phyloP scores from a whole-genome alignment of 345 rosid species.

The Lepidium didymum region DNA sequence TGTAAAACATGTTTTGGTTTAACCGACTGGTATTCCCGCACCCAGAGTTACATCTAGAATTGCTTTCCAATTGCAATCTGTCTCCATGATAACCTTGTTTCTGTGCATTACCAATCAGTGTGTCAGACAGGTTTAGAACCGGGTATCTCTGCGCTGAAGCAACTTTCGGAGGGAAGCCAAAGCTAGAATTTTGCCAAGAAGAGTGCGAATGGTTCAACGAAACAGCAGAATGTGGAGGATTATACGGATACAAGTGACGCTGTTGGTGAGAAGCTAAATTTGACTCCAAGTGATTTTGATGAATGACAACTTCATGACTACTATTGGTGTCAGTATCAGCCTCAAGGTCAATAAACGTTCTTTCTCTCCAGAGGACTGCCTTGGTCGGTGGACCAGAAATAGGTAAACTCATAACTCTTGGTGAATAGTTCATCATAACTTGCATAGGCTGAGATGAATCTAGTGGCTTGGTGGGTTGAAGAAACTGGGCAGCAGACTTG shows the following conservation, averaged over 20 bases:
- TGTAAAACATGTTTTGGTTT: slow-evolving; percentile 27
- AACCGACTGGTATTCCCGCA: slow-evolving; percentile 18
- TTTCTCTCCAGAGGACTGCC: slow-evolving; percentile 47
- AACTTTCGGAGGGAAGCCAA: slow-evolving; percentile 50
- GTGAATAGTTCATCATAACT: slow-evolving; percentile 34
- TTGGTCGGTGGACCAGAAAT: slow-evolving; percentile 47
- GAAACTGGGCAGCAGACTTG: slow-evolving; percentile 20
- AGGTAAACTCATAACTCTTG: slow-evolving; percentile 35
- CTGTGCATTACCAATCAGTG: slow-evolving; percentile 38
- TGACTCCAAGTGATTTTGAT: slow-evolving; percentile 37
- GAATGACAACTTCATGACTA: slow-evolving; percentile 32
- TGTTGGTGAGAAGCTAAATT: slow-evolving; percentile 35
- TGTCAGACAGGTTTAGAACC: slow-evolving; percentile 39
- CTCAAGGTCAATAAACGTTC: slow-evolving; percentile 38
- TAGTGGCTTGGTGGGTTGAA: slow-evolving; percentile 14
- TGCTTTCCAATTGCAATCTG: slow-evolving; percentile 38
- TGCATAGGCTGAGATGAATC: slow-evolving; percentile 15
- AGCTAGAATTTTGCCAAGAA: slow-evolving; percentile 45
- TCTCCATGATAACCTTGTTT: slow-evolving; percentile 50
- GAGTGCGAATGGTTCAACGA: slow-evolving; percentile 48
- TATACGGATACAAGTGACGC: slow-evolving; percentile 33
- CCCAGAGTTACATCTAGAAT: slow-evolving; percentile 27
- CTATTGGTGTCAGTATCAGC: slow-evolving; percentile 33
- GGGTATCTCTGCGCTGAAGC: slow-evolving; percentile 44
- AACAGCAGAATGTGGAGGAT: slow-evolving; percentile 38